Base-by-base conservation (phyloP, 2,329 filamentous ascomycete genomes). In the Penicillium glabrum region DNA sequence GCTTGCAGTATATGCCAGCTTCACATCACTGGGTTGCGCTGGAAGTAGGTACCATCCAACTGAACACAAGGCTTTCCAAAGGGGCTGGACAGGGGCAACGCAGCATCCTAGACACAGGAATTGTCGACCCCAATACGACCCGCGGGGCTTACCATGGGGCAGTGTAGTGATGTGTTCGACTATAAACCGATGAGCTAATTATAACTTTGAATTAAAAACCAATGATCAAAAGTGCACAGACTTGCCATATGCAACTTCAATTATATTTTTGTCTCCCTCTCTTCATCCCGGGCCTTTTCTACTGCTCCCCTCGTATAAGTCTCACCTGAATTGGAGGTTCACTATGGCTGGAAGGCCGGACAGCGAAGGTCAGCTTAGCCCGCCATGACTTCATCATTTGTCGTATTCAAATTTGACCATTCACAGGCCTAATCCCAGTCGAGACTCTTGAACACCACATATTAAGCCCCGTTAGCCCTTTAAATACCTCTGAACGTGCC, bases 401-500 rank as follows among this genome's bases (percentile, higher is more conserved):
- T 41, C 24, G 27, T 33, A 33, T 33, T 33, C 21, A 37, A 45
- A 13, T 10, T 26, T 44, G 39, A 33, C 23, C 26, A 9, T 8
- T 41, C 29, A 19, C 35, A 62, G 60, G 60, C 23, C 58, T 62
- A 11, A 62, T 62, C 39, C 60, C 60, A 35, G 50, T 60, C 41
- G 57, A 58, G 29, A 23, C 52, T 35, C 26, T 27, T n/a, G 21
- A 23, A 24, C 19, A 48, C 14, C n/a, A 26, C n/a, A 16, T 7
- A 4, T 16, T 35, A 35, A 24, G 33, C 35, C 52, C 52, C 2
- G n/a, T 54, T 3, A 49, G 51, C 33, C 51, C 51, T 39, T 5
- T 53, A 23, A 23, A 45, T 11, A 37, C 43, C 19, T 29, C 29
- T 14, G 44, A 53, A 33, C 11, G 35, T 5, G 26, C 46, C 19